A percentile compares a stretch with the other conserved stretches of the same genome.
Conservation (phyloP, 2,329 filamentous ascomycete species). For the Aspergillus sp. region DNA sequence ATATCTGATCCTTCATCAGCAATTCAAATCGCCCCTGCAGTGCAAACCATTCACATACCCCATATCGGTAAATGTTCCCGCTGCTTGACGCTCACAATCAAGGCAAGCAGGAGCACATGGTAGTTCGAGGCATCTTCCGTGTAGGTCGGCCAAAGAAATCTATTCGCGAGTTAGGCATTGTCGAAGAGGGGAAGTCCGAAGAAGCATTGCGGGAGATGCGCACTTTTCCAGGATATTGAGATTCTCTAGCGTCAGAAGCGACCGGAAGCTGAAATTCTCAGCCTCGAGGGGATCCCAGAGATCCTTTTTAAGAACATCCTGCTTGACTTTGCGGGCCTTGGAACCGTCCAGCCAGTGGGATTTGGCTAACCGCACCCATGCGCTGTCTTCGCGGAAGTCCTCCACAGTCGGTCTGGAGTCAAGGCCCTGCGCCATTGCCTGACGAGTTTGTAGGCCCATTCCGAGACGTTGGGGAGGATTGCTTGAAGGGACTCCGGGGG, state of each 20-base stretch:
- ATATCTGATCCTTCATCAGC: constrained; percentile 56
- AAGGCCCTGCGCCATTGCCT: constrained; percentile 60
- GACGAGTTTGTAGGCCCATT: constrained; percentile 45
- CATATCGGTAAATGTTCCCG: constrained; percentile 85
- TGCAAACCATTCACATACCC: constrained; percentile 57
- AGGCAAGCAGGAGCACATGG: constrained; percentile 81
- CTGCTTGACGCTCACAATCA: constrained; percentile 85
- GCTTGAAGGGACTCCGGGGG: constrained; percentile 61
- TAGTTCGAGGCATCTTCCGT: constrained; percentile 85
- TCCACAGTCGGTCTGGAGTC: constrained; percentile 46
- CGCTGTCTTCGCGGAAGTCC: constrained; percentile 45
- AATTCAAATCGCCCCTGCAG: background rate
- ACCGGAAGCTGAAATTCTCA: constrained; percentile 74
- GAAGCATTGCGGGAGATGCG: constrained; percentile 16
- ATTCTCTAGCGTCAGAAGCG: constrained; percentile 81
- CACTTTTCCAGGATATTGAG: constrained; percentile 85
- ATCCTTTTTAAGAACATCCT: constrained; percentile 77
- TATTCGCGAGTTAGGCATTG: constrained; percentile 39
- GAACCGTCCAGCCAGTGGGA: constrained; percentile 78
- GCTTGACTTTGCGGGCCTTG: constrained; percentile 74
- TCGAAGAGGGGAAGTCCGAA: background rate
- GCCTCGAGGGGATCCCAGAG: constrained; percentile 88
- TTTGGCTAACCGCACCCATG: constrained; percentile 70
- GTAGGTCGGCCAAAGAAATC: constrained; percentile 94
- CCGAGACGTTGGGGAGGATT: constrained; percentile 23